Evolutionary conservation across 148 eudicot genomes (phyloP).

Genomic region (Cornus kousa): DNA sequence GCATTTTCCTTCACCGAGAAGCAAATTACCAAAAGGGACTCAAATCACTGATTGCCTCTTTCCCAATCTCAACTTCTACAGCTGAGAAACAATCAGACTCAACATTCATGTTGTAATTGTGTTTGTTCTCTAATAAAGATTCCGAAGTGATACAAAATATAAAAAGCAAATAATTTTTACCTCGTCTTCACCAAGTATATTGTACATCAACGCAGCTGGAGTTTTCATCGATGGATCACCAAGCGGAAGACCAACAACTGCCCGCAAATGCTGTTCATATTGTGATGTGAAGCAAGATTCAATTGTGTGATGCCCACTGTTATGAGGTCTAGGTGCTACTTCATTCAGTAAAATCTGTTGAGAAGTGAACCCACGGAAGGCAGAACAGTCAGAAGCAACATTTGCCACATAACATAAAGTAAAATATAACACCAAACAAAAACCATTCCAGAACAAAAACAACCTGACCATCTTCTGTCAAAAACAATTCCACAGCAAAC

Average conservation of each 20-base stretch:
- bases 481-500: constrained; percentile 88
- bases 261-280: constrained; percentile 91
- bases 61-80: neutral
- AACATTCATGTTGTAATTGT: neutral
- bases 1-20: neutral
- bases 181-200: constrained; percentile 97
- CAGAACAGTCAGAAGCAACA: constrained; percentile 3
- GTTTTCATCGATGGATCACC: constrained; percentile 97
- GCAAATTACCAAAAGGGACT: neutral
- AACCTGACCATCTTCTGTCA: constrained; percentile 86
- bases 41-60: neutral
- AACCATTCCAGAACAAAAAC: constrained; percentile 4
- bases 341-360: constrained; percentile 81
- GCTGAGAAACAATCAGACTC: neutral
- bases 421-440: neutral
- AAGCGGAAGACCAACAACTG: constrained; percentile 90
- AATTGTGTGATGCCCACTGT: constrained; percentile 97
- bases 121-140: neutral
- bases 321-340: constrained; percentile 97
- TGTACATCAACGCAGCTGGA: constrained; percentile 89
- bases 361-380: constrained; percentile 1
- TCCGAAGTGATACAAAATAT: neutral
- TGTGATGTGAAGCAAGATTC: constrained; percentile 93
- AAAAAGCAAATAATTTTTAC: constrained; percentile 28
- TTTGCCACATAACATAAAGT: neutral